These are phyloP conservation scores for Cyclotella baltica DNA, from an alignment of 108 stramenopile species.

Conservation along the genomic window DNA sequence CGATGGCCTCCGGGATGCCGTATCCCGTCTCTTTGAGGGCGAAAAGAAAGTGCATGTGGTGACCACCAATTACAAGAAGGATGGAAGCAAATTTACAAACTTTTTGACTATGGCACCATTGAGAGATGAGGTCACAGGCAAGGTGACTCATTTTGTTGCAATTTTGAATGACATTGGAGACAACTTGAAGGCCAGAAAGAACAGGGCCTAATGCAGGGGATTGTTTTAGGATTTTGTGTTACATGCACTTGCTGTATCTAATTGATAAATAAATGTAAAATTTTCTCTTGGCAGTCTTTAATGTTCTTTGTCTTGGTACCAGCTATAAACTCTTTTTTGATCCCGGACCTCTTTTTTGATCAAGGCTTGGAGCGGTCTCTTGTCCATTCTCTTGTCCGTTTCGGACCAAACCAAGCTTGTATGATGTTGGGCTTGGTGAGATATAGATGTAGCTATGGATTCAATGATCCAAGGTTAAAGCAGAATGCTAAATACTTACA, in stretches of 20 bases:
- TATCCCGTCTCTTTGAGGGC: slow-evolving; percentile 28
- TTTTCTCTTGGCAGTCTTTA: background rate
- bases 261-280: background rate
- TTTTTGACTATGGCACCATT: slow-evolving; percentile 33
- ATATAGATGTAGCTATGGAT: too few relatives aligned
- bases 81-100: slow-evolving; percentile 27
- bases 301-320: too few relatives aligned
- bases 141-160: slow-evolving; percentile 28
- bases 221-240: background rate
- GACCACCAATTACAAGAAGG: slow-evolving; percentile 30
- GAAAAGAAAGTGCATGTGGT: slow-evolving; percentile 25
- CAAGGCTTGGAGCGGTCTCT: too few relatives aligned
- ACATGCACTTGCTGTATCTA: too few relatives aligned
- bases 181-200: slow-evolving; percentile 6
- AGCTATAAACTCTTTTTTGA: too few relatives aligned
- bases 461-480: too few relatives aligned
- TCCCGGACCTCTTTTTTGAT: too few relatives aligned
- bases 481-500: too few relatives aligned
- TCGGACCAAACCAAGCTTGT: too few relatives aligned
- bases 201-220: background rate
- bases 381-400: too few relatives aligned
- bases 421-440: too few relatives aligned
- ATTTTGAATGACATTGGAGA: slow-evolving; percentile 11
- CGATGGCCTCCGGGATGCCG: slow-evolving; percentile 27
- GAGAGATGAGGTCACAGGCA: slow-evolving; percentile 22